These are phyloP conservation scores for Hapsidospora chrysogenum DNA, from an alignment of 495 filamentous ascomycete genomes.

Conservation along the genomic window DNA sequence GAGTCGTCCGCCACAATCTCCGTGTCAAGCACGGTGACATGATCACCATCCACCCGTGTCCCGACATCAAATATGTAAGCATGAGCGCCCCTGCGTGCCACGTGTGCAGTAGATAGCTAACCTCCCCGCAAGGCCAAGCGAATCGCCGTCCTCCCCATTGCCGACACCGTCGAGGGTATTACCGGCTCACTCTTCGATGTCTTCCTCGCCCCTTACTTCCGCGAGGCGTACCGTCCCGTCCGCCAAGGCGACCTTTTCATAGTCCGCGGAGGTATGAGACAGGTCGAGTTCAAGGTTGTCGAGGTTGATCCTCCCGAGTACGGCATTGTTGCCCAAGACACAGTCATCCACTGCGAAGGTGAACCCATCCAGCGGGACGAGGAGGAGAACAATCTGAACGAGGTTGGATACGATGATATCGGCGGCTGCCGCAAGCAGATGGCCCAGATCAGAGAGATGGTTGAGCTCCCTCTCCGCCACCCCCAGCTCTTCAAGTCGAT, in stretches of 20 bases:
- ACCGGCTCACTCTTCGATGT: slow-evolving; percentile 97
- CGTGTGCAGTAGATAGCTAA: slow-evolving; percentile 8
- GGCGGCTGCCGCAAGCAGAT: slow-evolving; percentile 99
- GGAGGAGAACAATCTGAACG: slow-evolving; percentile 96
- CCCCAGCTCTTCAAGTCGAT: slow-evolving; percentile 99
- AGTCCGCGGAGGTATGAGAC: slow-evolving; percentile 91
- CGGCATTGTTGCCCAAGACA: slow-evolving; percentile 96
- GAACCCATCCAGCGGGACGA: slow-evolving; percentile 98
- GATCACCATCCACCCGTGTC: slow-evolving; percentile 93
- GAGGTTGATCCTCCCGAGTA: slow-evolving; percentile 97
- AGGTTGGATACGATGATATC: slow-evolving; percentile 98
- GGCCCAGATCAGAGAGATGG: slow-evolving; percentile 97
- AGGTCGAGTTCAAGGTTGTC: slow-evolving; percentile 98
- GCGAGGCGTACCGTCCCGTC: slow-evolving; percentile 93
- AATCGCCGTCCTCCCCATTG: slow-evolving; percentile 95
- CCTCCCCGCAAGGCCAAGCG: slow-evolving; percentile 87
- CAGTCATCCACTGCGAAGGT: slow-evolving; percentile 96
- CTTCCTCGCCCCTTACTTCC: slow-evolving; percentile 98
- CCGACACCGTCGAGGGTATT: slow-evolving; percentile 92
- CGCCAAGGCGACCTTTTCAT: slow-evolving; percentile 95
- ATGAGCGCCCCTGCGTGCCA: background rate
- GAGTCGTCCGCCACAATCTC: slow-evolving; percentile 93
- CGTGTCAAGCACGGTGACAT: slow-evolving; percentile 97
- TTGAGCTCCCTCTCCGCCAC: slow-evolving; percentile 89
- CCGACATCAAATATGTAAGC: slow-evolving; percentile 99